These are phyloP conservation scores for Zymoseptoria pseudotritici DNA, from an alignment of 2,329 filamentous ascomycete genomes.

Conservation along the genomic window DNA sequence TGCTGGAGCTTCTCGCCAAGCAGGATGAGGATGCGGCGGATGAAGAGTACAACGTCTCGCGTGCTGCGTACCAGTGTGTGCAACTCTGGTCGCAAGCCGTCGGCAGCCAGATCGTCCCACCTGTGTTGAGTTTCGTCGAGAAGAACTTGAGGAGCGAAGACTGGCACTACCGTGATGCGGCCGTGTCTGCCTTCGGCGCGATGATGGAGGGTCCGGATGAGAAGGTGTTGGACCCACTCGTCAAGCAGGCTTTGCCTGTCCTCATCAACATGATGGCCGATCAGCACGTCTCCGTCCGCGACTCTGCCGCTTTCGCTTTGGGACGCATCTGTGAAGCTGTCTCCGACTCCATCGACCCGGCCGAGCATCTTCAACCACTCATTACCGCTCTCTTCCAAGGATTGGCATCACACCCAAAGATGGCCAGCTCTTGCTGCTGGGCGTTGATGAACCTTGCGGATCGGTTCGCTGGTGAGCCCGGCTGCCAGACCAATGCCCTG, in stretches of 20 bases:
- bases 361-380: constrained; percentile 71
- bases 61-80: constrained; percentile 91
- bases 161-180: constrained; percentile 91
- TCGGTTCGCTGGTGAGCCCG: constrained; percentile 81
- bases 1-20: constrained; percentile 82
- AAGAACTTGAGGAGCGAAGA: constrained; percentile 80
- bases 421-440: constrained; percentile 98
- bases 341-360: constrained; percentile 82
- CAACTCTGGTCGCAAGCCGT: constrained; percentile 94
- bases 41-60: constrained; percentile 94
- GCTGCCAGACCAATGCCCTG: constrained; percentile 70
- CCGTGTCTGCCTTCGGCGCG: constrained; percentile 92
- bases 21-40: constrained; percentile 96
- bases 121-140: constrained; percentile 88
- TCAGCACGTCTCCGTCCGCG: constrained; percentile 78
- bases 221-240: constrained; percentile 81
- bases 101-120: constrained; percentile 71
- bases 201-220: constrained; percentile 99
- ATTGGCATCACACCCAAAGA: constrained; percentile 84
- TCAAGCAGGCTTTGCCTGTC: constrained; percentile 89
- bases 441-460: constrained; percentile 97
- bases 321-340: constrained; percentile 93
- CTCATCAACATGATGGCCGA: constrained; percentile 92
- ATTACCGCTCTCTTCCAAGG: constrained; percentile 86
- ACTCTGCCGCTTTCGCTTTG: constrained; percentile 91